Evolutionary conservation across 1,139 yeast genomes (phyloP), one percentile per base, ranked within the genome.

Genomic region (Geotrichum citri-aurantii): DNA sequence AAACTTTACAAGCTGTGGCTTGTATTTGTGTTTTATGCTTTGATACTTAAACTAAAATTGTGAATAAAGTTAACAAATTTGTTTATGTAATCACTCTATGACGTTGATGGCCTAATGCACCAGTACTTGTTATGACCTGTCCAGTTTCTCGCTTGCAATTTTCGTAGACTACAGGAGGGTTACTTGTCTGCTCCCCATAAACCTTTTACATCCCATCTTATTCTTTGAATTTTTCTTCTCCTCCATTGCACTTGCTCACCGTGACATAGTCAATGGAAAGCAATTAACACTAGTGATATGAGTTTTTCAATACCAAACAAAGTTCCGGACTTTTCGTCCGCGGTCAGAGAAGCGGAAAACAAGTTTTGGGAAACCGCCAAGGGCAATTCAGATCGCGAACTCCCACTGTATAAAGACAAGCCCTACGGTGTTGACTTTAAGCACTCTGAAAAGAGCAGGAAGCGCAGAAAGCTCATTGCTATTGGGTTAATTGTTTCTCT

Each of bases 401-500:
- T 71, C 55, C 74, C 75, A 10, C 61, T 69, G 59, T 72, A 72
- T 64, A 72, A 72, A 59, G 75, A 72, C 60, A 72, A 72, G 62
- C 74, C 75, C 4, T 66, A 64, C 42, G 65, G 65, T 8, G 62
- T 58, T 23, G 64, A 58, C 23, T 56, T 55, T n/a, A 50, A 37
- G 52, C 61, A 27, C 44, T 52, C 50, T 14, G 56, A 57, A 37
- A 50, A 52, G 10, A 56, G 59, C 47, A 55, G 59, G 54, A 59
- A 64, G 27, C 55, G 64, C 12, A 57, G 62, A 53, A 48, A 56
- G 37, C 46, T 62, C 11, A 58, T 62, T 42, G 31, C 66, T 19
- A 26, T 63, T 8, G 63, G 65, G 5, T 58, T 65, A 27, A 31
- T 64, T 12, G 59, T 65, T n/a, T 58, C 62, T 10, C 59, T 63